Conservation (phyloP, 495 filamentous ascomycete species). For the Penicillium nucicola region DNA sequence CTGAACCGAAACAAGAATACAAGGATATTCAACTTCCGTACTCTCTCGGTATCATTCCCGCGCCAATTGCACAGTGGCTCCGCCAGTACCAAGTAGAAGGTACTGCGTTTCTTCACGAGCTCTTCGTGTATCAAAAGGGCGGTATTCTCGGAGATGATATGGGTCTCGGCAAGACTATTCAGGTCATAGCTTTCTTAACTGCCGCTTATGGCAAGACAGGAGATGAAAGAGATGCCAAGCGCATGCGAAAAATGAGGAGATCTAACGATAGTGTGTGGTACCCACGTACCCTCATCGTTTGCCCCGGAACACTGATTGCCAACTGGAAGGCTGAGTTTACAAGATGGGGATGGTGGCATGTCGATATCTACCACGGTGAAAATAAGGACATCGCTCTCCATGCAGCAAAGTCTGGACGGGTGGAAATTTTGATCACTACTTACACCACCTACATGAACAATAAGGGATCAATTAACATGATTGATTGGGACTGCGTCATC, state of each 20-base stretch:
- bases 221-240: constrained; percentile 80
- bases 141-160: constrained; percentile 94
- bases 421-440: constrained; percentile 92
- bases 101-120: constrained; percentile 78
- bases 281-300: constrained; percentile 80
- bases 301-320: constrained; percentile 80
- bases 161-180: constrained; percentile 95
- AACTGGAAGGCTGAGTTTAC: constrained; percentile 88
- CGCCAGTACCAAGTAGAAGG: constrained; percentile 89
- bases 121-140: constrained; percentile 90
- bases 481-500: constrained; percentile 95
- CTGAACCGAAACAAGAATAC: constrained; percentile 63
- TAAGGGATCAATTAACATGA: constrained; percentile 71
- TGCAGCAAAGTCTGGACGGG: constrained; percentile 68
- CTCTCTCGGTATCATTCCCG: constrained; percentile 83
- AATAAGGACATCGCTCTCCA: constrained; percentile 70
- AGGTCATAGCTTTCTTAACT: constrained; percentile 92
- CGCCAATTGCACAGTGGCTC: constrained; percentile 87
- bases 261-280: constrained; percentile 64
- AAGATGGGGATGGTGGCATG: constrained; percentile 95
- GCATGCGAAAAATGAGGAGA: constrained; percentile 86
- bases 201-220: constrained; percentile 94
- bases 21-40: constrained; percentile 70
- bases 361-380: constrained; percentile 76
- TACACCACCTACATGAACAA: constrained; percentile 82